Conservation (phyloP, 441 rosid genomes). For the Francoa sonchifolia region DNA sequence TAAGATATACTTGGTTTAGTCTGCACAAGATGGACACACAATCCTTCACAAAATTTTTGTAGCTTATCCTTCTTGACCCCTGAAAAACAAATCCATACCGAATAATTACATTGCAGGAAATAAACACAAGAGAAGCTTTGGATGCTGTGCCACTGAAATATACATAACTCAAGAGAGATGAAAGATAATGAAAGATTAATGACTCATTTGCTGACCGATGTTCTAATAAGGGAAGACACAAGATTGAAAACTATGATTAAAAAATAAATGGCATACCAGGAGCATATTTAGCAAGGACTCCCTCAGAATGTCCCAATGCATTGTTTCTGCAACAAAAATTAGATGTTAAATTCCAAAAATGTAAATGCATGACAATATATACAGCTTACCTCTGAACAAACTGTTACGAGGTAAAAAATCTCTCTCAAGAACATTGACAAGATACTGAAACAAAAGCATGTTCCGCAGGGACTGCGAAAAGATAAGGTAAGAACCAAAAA, state of each 20-base stretch:
- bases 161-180: background rate
- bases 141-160: no score
- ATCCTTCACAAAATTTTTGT: constrained; percentile 51
- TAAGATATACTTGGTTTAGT: constrained; percentile 21
- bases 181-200: no score
- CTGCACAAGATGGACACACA: constrained; percentile 45
- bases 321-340: constrained; percentile 46
- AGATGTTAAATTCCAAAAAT: no score
- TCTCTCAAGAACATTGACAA: constrained; percentile 49
- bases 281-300: constrained; percentile 58
- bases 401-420: constrained; percentile 48
- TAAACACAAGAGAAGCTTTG: no score
- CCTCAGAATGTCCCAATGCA: constrained; percentile 54
- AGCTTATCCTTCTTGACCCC: constrained; percentile 68
- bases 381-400: constrained; percentile 37
- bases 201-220: no score
- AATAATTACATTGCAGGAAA: no score
- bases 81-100: constrained; percentile 19
- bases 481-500: constrained; percentile 8
- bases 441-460: constrained; percentile 67
- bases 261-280: constrained; percentile 36
- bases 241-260: background rate
- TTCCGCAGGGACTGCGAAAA: constrained; percentile 42
- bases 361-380: constrained; percentile 2
- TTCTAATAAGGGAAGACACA: background rate